Conservation (phyloP, 2,329 filamentous ascomycete species). For the Phialophora chinensis region DNA sequence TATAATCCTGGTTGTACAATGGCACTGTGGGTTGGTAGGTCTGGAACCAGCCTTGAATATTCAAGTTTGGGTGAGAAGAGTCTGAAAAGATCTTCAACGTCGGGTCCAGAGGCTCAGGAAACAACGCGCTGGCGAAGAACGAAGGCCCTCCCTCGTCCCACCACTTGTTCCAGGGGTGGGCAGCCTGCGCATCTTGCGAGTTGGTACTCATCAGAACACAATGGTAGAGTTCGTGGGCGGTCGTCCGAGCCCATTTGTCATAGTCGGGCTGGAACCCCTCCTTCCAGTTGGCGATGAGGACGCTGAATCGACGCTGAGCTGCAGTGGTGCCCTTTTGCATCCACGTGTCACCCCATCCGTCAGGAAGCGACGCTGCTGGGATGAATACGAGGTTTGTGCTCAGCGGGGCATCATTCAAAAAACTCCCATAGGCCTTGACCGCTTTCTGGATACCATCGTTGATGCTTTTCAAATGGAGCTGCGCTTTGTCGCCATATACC, state of each 20-base stretch:
- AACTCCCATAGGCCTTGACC: not conserved
- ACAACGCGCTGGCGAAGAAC: not conserved
- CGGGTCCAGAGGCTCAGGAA: conserved; percentile 3
- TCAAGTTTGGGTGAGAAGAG: not conserved
- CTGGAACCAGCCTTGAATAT: conserved; percentile 4
- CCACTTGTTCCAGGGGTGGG: not conserved
- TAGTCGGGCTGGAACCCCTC: conserved; percentile 2
- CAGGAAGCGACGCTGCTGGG: not conserved
- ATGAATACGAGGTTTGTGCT: not conserved
- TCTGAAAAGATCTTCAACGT: not conserved
- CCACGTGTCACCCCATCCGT: not conserved
- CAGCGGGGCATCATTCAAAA: not conserved
- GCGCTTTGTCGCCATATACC: not conserved
- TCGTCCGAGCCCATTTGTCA: conserved; percentile 3
- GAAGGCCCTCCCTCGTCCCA: conserved; percentile 1
- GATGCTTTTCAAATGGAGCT: not conserved
- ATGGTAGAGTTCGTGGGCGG: conserved; percentile 9
- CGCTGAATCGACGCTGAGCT: not conserved
- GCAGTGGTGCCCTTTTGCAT: not conserved
- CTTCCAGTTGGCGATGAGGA: not conserved
- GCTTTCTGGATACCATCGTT: conserved; percentile 8
- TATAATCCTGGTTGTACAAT: not conserved
- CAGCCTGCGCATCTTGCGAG: not conserved
- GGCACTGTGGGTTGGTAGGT: not conserved
- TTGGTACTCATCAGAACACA: conserved; percentile 5